Percentiles rank a stretch among this genome's conserved stretches.
These are phyloP conservation scores for Paraconiothyrium brasiliense DNA, from an alignment of 2,329 filamentous ascomycete species.

Conservation along the genomic window DNA sequence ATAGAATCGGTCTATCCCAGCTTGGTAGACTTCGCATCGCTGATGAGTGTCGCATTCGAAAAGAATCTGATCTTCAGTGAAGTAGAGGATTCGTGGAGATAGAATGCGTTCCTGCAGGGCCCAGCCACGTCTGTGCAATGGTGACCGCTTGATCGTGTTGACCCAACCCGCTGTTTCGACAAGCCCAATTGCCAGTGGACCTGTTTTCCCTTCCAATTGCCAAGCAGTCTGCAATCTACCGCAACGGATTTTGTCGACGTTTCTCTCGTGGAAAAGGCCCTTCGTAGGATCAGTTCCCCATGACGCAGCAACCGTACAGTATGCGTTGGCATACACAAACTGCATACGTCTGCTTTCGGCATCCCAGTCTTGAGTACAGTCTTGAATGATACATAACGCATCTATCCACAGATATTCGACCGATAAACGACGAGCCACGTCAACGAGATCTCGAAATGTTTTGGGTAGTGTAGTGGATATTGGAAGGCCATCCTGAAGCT, in stretches of 20 bases:
- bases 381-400: constrained; percentile 16
- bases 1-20: too few relatives aligned
- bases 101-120: background rate
- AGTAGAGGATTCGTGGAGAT: background rate
- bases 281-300: background rate
- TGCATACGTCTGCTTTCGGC: background rate
- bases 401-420: constrained; percentile 17
- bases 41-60: background rate
- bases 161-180: too few relatives aligned
- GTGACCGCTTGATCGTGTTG: background rate
- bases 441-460: background rate
- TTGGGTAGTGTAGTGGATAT: background rate
- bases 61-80: background rate
- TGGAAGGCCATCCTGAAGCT: background rate
- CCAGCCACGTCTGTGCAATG: background rate
- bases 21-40: background rate
- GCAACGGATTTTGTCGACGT: background rate
- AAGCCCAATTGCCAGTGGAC: too few relatives aligned
- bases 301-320: background rate
- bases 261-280: background rate
- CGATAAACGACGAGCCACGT: background rate
- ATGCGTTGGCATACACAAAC: background rate
- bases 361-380: constrained; percentile 7
- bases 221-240: background rate
- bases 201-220: too few relatives aligned